Percentiles rank a stretch among this genome's conserved stretches.
These are phyloP conservation scores for Babjeviella inositovora DNA, from an alignment of 805 yeast species.

Conservation along the genomic window DNA sequence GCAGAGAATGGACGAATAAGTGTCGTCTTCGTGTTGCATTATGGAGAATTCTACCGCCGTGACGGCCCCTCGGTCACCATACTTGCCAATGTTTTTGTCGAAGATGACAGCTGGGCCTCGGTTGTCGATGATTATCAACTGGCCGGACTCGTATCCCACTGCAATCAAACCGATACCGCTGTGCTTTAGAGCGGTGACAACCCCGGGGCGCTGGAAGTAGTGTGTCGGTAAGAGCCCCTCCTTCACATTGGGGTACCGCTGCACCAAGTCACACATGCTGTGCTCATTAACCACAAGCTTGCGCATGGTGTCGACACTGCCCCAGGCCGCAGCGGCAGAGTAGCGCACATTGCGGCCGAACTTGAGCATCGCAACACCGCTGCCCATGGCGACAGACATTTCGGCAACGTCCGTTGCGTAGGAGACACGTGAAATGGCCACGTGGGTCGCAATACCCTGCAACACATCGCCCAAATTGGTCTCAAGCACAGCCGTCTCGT, in stretches of 20 bases:
- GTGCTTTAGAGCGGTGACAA: constrained; percentile 45
- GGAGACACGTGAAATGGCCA: constrained; percentile 41
- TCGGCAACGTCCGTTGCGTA: constrained; percentile 71
- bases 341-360: constrained; percentile 39
- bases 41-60: constrained; percentile 63
- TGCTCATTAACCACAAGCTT: background rate
- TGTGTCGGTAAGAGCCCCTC: constrained; percentile 51
- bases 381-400: constrained; percentile 45
- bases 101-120: constrained; percentile 46
- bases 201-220: constrained; percentile 20
- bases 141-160: constrained; percentile 65
- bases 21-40: constrained; percentile 49
- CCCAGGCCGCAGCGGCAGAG: constrained; percentile 12
- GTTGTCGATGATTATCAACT: constrained; percentile 57
- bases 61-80: constrained; percentile 10
- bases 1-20: constrained; percentile 56
- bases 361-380: constrained; percentile 62
- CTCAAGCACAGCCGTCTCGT: constrained; percentile 41
- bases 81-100: constrained; percentile 8
- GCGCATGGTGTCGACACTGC: constrained; percentile 17
- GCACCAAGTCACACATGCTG: background rate
- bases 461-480: constrained; percentile 35
- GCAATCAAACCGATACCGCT: constrained; percentile 78
- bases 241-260: constrained; percentile 18
- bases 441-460: constrained; percentile 19